Conservation (phyloP, 1,284 basidiomycete genomes). For the Sanghuangporus weigelae region DNA sequence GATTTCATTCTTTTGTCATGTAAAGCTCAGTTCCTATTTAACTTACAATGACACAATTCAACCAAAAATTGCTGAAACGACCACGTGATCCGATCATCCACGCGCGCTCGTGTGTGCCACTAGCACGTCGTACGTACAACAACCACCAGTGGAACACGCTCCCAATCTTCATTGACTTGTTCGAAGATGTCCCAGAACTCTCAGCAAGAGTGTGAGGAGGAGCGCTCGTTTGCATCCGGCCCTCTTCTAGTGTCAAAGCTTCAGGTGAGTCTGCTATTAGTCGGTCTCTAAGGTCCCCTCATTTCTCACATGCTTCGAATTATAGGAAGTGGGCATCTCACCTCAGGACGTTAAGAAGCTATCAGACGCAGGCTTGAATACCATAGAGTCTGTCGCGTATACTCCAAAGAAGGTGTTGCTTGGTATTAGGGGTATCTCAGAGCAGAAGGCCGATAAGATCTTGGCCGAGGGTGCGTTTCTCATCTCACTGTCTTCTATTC, state of each 20-base stretch:
- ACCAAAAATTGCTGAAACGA: background rate
- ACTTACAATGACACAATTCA: too few species aligned
- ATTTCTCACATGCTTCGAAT: background rate
- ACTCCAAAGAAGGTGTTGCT: conserved; percentile 94
- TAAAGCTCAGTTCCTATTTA: too few species aligned
- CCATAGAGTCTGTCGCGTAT: conserved; percentile 94
- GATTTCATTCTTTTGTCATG: too few species aligned
- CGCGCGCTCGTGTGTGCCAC: background rate
- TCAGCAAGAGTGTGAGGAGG: conserved; percentile 48
- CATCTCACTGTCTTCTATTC: background rate
- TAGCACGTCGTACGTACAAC: background rate
- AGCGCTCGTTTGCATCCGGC: conserved; percentile 49
- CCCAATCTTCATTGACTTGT: background rate
- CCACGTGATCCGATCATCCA: background rate
- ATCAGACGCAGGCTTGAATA: conserved; percentile 88
- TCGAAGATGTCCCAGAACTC: conserved; percentile 41
- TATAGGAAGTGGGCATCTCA: conserved; percentile 81
- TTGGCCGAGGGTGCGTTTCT: conserved; percentile 74
- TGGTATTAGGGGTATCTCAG: conserved; percentile 95
- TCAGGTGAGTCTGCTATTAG: conserved; percentile 31
- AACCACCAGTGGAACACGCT: background rate
- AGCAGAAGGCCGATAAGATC: conserved; percentile 97
- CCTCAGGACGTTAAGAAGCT: conserved; percentile 95
- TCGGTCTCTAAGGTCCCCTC: conserved; percentile 20
- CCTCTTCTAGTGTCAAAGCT: conserved; percentile 83